These are phyloP conservation scores for Ceratocystiopsis minuta DNA, from an alignment of 2,329 filamentous ascomycete species.

Conservation along the genomic window DNA sequence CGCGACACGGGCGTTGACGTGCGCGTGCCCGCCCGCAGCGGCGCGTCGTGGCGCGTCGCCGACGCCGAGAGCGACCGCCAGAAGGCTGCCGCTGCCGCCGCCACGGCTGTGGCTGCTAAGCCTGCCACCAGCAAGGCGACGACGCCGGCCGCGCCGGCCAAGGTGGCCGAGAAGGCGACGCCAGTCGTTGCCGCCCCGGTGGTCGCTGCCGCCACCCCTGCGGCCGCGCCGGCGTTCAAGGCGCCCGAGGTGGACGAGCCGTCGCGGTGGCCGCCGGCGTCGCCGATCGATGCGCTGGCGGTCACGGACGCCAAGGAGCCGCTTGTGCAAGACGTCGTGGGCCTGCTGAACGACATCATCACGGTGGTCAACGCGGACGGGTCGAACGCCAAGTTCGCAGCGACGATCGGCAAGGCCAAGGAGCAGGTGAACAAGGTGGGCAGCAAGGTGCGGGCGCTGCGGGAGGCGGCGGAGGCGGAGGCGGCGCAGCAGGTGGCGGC, in stretches of 20 bases:
- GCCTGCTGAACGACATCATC: slow-evolving; percentile 92
- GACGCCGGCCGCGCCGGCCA: slow-evolving; percentile 1
- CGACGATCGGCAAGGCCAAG: slow-evolving; percentile 73
- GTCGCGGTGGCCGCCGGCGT: slow-evolving; percentile 42
- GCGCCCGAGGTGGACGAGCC: slow-evolving; percentile 48
- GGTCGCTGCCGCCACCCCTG: slow-evolving; percentile 9
- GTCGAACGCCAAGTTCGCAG: slow-evolving; percentile 57
- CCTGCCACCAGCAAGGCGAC: no score
- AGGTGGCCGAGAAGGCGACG: not conserved
- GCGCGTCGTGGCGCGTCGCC: slow-evolving; percentile 62
- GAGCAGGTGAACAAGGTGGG: slow-evolving; percentile 62
- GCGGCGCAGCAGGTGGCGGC: slow-evolving; percentile 59
- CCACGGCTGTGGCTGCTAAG: no score
- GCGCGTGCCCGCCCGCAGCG: slow-evolving; percentile 70
- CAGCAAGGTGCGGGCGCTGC: slow-evolving; percentile 57
- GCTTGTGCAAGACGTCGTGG: slow-evolving; percentile 80
- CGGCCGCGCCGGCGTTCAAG: slow-evolving; percentile 22
- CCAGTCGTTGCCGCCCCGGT: not conserved
- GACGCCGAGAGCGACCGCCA: slow-evolving; percentile 43
- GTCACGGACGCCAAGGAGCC: slow-evolving; percentile 65
- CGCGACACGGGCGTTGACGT: slow-evolving; percentile 50
- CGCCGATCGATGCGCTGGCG: slow-evolving; percentile 60
- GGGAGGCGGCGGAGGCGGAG: slow-evolving; percentile 47
- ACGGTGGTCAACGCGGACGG: slow-evolving; percentile 79
- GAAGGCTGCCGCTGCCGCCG: slow-evolving; percentile 12